Evolutionary conservation across 176 grass and related monocot species (phyloP).

Genomic region (Musa troglodytarum): DNA sequence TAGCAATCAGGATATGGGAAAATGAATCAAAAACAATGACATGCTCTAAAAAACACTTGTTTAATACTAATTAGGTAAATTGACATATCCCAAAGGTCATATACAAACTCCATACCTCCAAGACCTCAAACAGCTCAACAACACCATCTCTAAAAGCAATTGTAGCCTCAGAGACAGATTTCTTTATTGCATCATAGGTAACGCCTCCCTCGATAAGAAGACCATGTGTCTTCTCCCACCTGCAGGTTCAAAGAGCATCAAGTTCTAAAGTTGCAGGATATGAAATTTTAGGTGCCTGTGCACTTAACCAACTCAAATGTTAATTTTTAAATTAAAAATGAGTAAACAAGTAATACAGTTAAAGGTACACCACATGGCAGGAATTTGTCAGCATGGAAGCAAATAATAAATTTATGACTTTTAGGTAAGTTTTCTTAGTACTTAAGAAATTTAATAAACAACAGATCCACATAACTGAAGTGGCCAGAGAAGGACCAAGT

Average conservation of each 20-base stretch:
- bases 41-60: too few relatives aligned
- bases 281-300: background rate
- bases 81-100: background rate
- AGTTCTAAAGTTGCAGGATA: background rate
- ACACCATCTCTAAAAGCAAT: constrained; percentile 91
- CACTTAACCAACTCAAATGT: background rate
- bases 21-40: too few relatives aligned
- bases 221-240: constrained; percentile 84
- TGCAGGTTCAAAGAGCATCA: constrained; percentile 26
- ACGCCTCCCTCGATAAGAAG: constrained; percentile 89
- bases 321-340: constrained; percentile 8
- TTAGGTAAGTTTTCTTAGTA: background rate
- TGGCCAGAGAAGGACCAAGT: background rate
- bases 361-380: background rate
- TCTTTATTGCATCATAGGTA: constrained; percentile 65
- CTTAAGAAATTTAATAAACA: background rate
- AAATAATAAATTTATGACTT: background rate
- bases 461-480: background rate
- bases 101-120: constrained; percentile 47
- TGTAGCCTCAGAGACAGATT: constrained; percentile 70
- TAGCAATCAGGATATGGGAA: too few relatives aligned
- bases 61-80: too few relatives aligned
- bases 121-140: constrained; percentile 71
- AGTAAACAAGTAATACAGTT: background rate
- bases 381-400: background rate